These are phyloP conservation scores for Mortierella sp. DNA, from an alignment of 371 early-diverging fungal species.

Conservation along the genomic window DNA sequence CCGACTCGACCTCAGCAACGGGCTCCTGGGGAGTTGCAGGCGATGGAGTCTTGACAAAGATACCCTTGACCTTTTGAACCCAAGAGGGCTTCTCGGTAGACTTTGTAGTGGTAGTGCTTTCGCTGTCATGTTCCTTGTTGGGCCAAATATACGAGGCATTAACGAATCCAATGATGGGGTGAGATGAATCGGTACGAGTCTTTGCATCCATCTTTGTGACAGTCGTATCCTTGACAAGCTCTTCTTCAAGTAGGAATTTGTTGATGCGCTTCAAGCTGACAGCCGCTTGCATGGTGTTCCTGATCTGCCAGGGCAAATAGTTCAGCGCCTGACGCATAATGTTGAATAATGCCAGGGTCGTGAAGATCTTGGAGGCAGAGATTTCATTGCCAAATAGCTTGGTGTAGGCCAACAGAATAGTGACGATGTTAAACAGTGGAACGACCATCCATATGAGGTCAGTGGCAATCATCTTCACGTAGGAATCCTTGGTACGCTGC, in stretches of 20 bases:
- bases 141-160: constrained; percentile 66
- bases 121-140: constrained; percentile 42
- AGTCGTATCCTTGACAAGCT: constrained; percentile 59
- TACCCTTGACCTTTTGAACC: constrained; percentile 29
- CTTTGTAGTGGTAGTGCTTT: constrained; percentile 6
- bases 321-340: constrained; percentile 76
- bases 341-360: constrained; percentile 71
- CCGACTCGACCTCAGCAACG: constrained; percentile 13
- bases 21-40: constrained; percentile 9
- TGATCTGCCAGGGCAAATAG: constrained; percentile 75
- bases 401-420: constrained; percentile 65
- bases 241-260: constrained; percentile 74
- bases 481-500: constrained; percentile 57
- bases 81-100: constrained; percentile 22
- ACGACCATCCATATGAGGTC: constrained; percentile 56
- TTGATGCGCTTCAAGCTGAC: constrained; percentile 81
- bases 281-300: constrained; percentile 70
- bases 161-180: constrained; percentile 58
- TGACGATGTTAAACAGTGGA: constrained; percentile 66
- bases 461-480: constrained; percentile 42
- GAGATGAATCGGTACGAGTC: background rate
- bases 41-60: constrained; percentile 21
- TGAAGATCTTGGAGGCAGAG: constrained; percentile 71
- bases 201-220: constrained; percentile 36
- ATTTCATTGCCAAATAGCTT: constrained; percentile 59